These are phyloP conservation scores for Beta vulgaris DNA, from an alignment of 148 eudicot genomes.

Conservation along the genomic window DNA sequence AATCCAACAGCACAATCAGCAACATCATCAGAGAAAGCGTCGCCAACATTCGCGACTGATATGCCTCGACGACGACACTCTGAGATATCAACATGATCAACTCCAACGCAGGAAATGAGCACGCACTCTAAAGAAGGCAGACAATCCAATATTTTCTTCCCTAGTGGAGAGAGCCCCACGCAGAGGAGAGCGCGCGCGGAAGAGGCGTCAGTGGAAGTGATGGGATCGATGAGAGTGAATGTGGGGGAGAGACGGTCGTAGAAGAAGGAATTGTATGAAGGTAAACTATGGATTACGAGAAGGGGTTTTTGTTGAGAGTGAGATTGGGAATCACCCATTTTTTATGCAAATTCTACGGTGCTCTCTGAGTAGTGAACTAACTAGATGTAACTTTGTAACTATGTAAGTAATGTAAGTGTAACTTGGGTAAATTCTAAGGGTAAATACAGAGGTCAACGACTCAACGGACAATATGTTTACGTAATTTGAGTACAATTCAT, in stretches of 20 bases:
- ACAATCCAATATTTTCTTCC: constrained; percentile 35
- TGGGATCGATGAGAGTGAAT: constrained; percentile 38
- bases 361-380: too few relatives aligned
- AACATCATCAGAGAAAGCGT: constrained; percentile 58
- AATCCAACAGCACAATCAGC: constrained; percentile 72
- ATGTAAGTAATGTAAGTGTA: too few relatives aligned
- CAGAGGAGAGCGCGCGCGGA: constrained; percentile 47
- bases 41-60: constrained; percentile 56
- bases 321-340: too few relatives aligned
- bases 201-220: constrained; percentile 12
- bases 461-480: too few relatives aligned
- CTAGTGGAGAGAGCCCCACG: constrained; percentile 43
- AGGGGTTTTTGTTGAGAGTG: too few relatives aligned
- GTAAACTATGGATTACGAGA: too few relatives aligned
- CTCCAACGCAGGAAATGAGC: constrained; percentile 41
- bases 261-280: too few relatives aligned
- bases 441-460: too few relatives aligned
- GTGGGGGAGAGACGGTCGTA: constrained; percentile 26
- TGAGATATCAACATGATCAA: constrained; percentile 54
- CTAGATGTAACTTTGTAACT: too few relatives aligned
- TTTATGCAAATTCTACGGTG: too few relatives aligned
- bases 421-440: too few relatives aligned
- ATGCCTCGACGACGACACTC: constrained; percentile 66
- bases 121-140: constrained; percentile 58
- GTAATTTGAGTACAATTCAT: too few relatives aligned